phyloP scores from a whole-genome alignment of 495 filamentous ascomycete genomes.

The Lophiotrema nucula region DNA sequence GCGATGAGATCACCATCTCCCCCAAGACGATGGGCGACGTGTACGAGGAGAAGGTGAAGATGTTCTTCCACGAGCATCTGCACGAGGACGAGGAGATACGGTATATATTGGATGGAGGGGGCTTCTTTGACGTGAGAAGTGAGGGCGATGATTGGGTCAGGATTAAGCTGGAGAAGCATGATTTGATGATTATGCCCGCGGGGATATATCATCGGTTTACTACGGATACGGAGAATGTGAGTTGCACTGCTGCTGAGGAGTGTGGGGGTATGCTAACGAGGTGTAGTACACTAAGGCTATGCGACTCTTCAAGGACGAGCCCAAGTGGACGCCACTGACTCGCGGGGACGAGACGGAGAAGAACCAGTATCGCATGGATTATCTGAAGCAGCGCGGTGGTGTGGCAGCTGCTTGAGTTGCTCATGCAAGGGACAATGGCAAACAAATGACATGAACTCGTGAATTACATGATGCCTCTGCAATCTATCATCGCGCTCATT shows the following conservation, averaged over 20 bases:
- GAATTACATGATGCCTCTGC: no score
- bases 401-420: neutral
- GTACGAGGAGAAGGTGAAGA: slow-evolving; percentile 89
- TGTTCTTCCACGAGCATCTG: slow-evolving; percentile 91
- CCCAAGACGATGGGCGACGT: slow-evolving; percentile 79
- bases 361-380: slow-evolving; percentile 75
- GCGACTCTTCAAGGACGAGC: slow-evolving; percentile 97
- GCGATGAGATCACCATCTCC: slow-evolving; percentile 88
- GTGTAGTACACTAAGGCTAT: slow-evolving; percentile 89
- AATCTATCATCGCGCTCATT: no score
- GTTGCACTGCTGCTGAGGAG: slow-evolving; percentile 39
- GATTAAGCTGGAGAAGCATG: slow-evolving; percentile 68
- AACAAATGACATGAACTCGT: no score
- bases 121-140: slow-evolving; percentile 90
- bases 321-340: slow-evolving; percentile 96
- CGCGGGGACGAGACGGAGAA: slow-evolving; percentile 71
- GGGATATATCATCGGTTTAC: slow-evolving; percentile 98
- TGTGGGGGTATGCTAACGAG: slow-evolving; percentile 17
- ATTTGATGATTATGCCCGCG: slow-evolving; percentile 86
- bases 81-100: slow-evolving; percentile 99
- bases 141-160: slow-evolving; percentile 79
- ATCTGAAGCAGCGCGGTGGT: slow-evolving; percentile 51
- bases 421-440: no score
- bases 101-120: slow-evolving; percentile 86
- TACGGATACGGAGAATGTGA: slow-evolving; percentile 83